Base-by-base conservation (phyloP, 1,139 yeast species). In the Yamadazyma blattariae region DNA sequence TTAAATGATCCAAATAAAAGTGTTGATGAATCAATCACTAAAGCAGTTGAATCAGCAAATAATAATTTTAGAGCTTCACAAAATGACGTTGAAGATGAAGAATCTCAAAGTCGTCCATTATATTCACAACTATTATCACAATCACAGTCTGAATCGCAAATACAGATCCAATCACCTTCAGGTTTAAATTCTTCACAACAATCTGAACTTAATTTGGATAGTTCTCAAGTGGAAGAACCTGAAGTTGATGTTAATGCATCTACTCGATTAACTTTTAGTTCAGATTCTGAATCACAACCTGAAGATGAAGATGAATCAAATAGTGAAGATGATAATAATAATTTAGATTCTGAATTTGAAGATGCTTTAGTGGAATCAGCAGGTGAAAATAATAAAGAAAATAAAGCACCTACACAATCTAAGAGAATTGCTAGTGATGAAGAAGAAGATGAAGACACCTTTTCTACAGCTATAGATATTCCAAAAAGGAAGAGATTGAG, bases 11-110 rank as follows among this genome's bases (percentile, higher is more conserved):
- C 37, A 9, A 43, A 46, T 9, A 27, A 16, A 4, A 37, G 38
- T 32, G 27, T 45, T 6, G 44, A 38, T 27, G 34, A 36, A 10
- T 45, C 46, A 7, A 40, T 46, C 7, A 31, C 17, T 7, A 35
- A 39, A 23, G 50, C 57, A 3, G 61, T 64, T 12, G 52, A 54
- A 8, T 40, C 42, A 19, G 71, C 67, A 2, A 50, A 59, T 19
- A 47, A 51, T 27, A 39, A 45, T 27, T 22, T 46, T 18, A 35
- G 38, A 17, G 47, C 44, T 10, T 35, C 42, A n/a, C 36, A 40
- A 19, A 27, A 18, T 18, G n/a, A n/a, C n/a, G n/a, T n/a, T n/a
- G n/a, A n/a, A n/a, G n/a, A n/a, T n/a, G 38, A 38, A 17, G 41
- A 39, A 5, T 33, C 41, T 6, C 38, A 35, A 24, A 7, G 48